Evolutionary conservation across 495 filamentous ascomycete species (phyloP), one percentile per base, ranked within the genome.

Genomic region (Bacidia gigantensis): DNA sequence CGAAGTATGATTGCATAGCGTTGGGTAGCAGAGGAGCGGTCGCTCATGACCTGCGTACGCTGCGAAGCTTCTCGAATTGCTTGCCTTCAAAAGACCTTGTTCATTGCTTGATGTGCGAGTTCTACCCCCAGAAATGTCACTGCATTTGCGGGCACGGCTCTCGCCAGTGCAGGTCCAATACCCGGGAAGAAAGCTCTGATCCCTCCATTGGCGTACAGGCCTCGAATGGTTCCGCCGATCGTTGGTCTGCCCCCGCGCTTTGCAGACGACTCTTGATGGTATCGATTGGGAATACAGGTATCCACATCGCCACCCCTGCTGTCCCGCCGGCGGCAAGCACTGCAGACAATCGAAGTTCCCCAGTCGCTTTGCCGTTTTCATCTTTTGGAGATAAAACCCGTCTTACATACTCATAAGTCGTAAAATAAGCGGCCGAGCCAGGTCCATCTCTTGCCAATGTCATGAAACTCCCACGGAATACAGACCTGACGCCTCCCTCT

Each of bases 241-340:
- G 86, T 90, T 22, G 87, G 83, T 53, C 82, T 82, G 17, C 89
- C 89, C 92, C 86, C 22, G 87, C 86, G 40, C 87, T 92, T 76
- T 99, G 92, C 65, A 99, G 66, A 48, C 89, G 73, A 51, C 80
- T 87, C 78, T 99, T 99, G 66, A 99, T 80, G 0, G 92, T 99
- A 62, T 99, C 92, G 50, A 99, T 74, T 3, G 92, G 92, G 77
- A 99, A 99, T 18, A 99, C 89, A 22, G 94, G 87, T 55, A 96
- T 86, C 92, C 92, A 99, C 93, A 99, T 99, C 21, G 92, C 89
- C 45, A 99, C 81, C 60, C 92, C 92, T 0, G 92, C 92, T 0
- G 81, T 84, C 43, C 86, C 92, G 53, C 92, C 92, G 0, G 92
- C 92, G 32, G 78, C 73, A 56, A 86, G 81, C n/a, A 99, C 78